A percentile compares a stretch with the other conserved stretches of the same genome.
Conservation (phyloP, 2,329 filamentous ascomycete species). For the Simplicillium sp. region DNA sequence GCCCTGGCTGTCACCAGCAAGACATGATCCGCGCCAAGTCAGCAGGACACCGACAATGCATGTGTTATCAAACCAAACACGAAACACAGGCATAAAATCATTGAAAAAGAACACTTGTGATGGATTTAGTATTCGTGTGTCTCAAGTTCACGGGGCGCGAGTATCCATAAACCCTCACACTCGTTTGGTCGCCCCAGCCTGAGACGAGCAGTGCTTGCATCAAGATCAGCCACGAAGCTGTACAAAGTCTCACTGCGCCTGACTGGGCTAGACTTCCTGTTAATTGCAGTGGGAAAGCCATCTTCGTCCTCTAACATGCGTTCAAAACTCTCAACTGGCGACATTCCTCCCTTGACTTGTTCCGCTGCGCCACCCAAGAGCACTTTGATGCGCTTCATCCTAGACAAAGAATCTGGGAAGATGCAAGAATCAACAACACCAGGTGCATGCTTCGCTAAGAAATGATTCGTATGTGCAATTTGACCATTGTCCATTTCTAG, state of each 20-base stretch:
- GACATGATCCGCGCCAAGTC: no score
- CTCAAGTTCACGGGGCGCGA: no score
- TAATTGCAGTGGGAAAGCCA: constrained; percentile 1
- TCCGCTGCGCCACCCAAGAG: background rate
- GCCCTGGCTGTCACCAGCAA: no score
- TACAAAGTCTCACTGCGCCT: constrained; percentile 1
- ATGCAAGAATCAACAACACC: background rate
- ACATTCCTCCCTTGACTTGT: background rate
- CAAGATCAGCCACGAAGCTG: constrained; percentile 3
- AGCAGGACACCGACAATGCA: no score
- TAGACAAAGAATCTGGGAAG: background rate
- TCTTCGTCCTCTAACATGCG: constrained; percentile 2
- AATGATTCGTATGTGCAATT: constrained; percentile 3
- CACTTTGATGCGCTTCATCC: background rate
- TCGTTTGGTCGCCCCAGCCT: constrained; percentile 2
- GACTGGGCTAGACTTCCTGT: background rate
- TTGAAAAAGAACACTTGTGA: no score
- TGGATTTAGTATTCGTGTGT: no score
- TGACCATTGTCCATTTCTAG: constrained; percentile 1
- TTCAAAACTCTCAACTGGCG: constrained; percentile 1
- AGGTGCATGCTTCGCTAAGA: background rate
- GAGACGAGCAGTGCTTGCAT: background rate
- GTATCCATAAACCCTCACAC: background rate
- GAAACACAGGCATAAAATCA: no score
- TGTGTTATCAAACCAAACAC: no score